phyloP scores from a whole-genome alignment of 2,329 filamentous ascomycete species.

The Fusarium sp. region DNA sequence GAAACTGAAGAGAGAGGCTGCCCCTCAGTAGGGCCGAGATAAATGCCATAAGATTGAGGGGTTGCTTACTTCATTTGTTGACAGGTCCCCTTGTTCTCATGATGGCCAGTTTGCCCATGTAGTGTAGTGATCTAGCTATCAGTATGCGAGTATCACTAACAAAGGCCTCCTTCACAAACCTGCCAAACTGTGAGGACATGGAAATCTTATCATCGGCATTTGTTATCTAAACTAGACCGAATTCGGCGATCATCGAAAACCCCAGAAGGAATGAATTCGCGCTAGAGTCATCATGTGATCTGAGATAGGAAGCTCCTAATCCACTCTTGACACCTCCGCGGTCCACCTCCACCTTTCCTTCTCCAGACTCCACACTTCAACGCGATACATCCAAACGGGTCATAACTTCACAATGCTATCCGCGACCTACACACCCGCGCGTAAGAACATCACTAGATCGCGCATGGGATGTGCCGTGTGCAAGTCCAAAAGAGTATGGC shows the following conservation, averaged over 20 bases:
- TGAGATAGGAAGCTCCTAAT: background rate
- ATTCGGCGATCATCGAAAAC: background rate
- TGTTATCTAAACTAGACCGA: background rate
- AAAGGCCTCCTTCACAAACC: background rate
- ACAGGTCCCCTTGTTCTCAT: too few species aligned
- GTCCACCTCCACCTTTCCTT: constrained; percentile 12
- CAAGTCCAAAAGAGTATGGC: constrained; percentile 43
- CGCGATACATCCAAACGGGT: constrained; percentile 25
- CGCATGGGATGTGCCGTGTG: constrained; percentile 44
- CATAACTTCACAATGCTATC: constrained; percentile 21
- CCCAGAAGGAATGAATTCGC: background rate
- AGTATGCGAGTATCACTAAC: background rate
- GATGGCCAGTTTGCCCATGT: background rate
- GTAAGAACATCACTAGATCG: constrained; percentile 43
- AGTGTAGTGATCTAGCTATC: background rate
- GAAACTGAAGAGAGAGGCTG: background rate
- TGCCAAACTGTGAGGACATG: background rate
- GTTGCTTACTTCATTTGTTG: background rate
- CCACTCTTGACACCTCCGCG: background rate
- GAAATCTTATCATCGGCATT: background rate
- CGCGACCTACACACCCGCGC: constrained; percentile 27
- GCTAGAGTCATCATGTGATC: background rate
- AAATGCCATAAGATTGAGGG: background rate
- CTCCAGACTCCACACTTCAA: constrained; percentile 39
- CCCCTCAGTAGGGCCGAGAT: background rate